A percentile compares a stretch with the other conserved stretches of the same genome.
Conservation (phyloP, 2,329 filamentous ascomycete species). For the Alternaria sp. region DNA sequence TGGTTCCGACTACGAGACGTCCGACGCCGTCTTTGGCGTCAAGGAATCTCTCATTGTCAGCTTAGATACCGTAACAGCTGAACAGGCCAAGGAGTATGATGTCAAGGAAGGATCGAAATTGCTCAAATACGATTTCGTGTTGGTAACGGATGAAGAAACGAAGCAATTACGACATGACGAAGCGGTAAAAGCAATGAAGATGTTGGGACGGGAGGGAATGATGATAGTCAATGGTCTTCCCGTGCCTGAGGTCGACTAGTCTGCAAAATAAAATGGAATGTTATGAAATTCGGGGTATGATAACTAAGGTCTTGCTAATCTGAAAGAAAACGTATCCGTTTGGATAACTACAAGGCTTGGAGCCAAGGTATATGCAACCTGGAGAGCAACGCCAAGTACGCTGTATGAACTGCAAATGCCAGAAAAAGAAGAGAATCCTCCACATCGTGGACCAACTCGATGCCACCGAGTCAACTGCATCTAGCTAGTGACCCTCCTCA, state of each 20-base stretch:
- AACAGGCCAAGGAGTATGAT: conserved; percentile 54
- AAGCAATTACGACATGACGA: conserved; percentile 69
- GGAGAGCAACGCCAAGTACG: not conserved
- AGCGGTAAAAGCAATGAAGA: conserved; percentile 70
- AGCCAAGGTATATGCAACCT: not conserved
- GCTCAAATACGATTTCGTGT: conserved; percentile 76
- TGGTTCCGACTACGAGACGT: conserved; percentile 80
- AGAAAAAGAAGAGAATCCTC: not conserved
- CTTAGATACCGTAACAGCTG: conserved; percentile 33
- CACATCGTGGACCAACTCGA: not conserved
- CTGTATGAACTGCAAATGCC: not conserved
- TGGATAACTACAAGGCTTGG: not conserved
- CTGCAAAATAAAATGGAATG: not conserved
- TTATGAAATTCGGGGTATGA: not conserved
- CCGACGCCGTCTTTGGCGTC: conserved; percentile 85
- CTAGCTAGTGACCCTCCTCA: conserved; percentile 45
- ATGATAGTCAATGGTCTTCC: conserved; percentile 79
- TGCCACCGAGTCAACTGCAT: not conserved
- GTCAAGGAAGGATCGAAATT: conserved; percentile 69
- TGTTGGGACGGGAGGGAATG: conserved; percentile 68
- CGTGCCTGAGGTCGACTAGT: conserved; percentile 70
- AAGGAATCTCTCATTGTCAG: conserved; percentile 72
- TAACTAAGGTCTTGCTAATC: not conserved
- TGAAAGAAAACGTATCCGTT: not conserved
- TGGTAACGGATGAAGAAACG: conserved; percentile 75